Base-by-base conservation (phyloP, 495 filamentous ascomycete species). In the Cryomyces antarcticus region DNA sequence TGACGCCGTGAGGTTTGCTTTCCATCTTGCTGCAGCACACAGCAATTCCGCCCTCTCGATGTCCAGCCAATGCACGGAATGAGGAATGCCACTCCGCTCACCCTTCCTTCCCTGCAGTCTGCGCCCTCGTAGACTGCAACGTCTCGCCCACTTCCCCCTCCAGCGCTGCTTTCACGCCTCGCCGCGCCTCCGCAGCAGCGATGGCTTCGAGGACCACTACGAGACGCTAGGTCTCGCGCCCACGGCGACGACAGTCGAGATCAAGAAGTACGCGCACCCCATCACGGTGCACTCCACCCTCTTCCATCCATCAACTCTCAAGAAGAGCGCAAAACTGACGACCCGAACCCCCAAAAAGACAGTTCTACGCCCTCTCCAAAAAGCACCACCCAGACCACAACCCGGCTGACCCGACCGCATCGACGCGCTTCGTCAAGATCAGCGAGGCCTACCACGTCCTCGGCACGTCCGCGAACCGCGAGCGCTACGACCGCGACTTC, bases 341-440 rank as follows among this genome's bases (percentile, higher is more conserved):
- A 7, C 28, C 5, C 33, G n/a, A 9, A 28, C 1, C 39, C 28
- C 35, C 41, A 43, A 39, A 31, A 46, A 81, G 79, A 51, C 76
- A 86, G 68, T 97, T 92, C 72, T 95, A 93, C 71, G 53, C 66
- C 50, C 80, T 97, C 57, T 93, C 85, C 61, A 89, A 94, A 62
- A 60, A 64, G 41, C 80, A 94, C 73, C 89, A 97, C 66, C 89
- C 89, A 10, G 89, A 97, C 72, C 77, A 71, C 61, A 89, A 96
- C 68, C 82, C 69, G 45, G 39, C 62, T 46, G 77, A 93, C 63
- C 78, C 81, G 1, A 57, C 66, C 47, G 82, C 89, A 45, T 63
- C 77, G 17, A 54, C 67, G 31, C 82, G 79, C 57, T 97, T 97
- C 71, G 73, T 87, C 62, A 64, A 70, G 46, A 81, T 97, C 57